Base-by-base conservation (phyloP, 805 yeast species). In the Candida nitratophila region DNA sequence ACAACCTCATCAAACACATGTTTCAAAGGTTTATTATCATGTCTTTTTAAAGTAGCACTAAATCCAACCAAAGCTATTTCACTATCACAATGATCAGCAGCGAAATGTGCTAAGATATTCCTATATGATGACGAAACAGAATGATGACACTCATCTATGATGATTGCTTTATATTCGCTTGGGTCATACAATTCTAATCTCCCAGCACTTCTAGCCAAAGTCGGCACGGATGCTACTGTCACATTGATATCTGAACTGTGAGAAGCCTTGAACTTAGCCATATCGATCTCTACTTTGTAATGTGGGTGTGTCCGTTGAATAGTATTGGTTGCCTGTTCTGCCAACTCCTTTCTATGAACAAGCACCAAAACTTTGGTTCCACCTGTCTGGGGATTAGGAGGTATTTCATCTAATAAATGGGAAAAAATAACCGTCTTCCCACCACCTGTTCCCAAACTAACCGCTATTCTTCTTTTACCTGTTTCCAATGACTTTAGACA, bases 111-210 rank as follows among this genome's bases (percentile, higher is more conserved):
- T 42, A 87, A 58, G 1, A 89, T 70, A 27, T 71, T 69, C 16
- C 63, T 38, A 66, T 90, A 91, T 1, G 89, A 71, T 15, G 60
- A 56, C 0, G 96, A 88, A 1, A 86, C 84, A 0, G 95, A 82
- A 61, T 90, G 97, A 57, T 90, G 98, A 35, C 96, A 95, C 59
- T 90, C 98, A 63, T 90, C 98, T 2, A 90, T 69, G 19, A 90
- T 79, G 16, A 91, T 75, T 29, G 89, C 69, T 56, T 86, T 83
- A 64, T 74, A 83, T n/a, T 76, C 75, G 2, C 44, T 40, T 0
- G 90, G 83, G 44, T 76, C 61, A 53, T 81, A 84, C 39, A 66
- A 61, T 1, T 63, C 61, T 17, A 86, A 62, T 39, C 93, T 59
- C 0, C 63, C 51, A 32, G 53, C 44, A 5, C 57, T 47, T 15